phyloP scores from a whole-genome alignment of 2,329 filamentous ascomycete species.

The Ophiostoma perfectum region DNA sequence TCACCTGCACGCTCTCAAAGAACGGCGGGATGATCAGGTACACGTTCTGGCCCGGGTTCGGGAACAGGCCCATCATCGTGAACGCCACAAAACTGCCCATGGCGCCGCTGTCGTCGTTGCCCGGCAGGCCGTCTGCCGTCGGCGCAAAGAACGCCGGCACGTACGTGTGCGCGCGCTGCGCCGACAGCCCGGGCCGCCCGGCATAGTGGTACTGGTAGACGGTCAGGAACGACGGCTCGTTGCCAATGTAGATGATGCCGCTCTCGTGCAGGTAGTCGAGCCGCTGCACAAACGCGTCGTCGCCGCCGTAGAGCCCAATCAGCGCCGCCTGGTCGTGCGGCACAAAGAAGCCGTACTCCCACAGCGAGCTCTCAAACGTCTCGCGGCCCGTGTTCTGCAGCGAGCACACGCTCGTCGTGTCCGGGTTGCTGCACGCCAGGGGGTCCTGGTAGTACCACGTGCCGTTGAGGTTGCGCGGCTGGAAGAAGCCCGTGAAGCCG shows the following conservation, averaged over 20 bases:
- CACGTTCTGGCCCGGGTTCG: conserved; percentile 62
- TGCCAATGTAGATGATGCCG: conserved; percentile 61
- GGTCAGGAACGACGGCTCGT: conserved; percentile 56
- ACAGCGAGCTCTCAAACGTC: conserved; percentile 66
- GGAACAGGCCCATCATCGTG: conserved; percentile 65
- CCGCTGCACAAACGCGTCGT: conserved; percentile 50
- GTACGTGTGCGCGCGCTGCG: conserved; percentile 55
- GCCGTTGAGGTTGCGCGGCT: conserved; percentile 61
- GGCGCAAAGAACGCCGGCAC: conserved; percentile 60
- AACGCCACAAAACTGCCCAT: conserved; percentile 64
- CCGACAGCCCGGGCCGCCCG: conserved; percentile 51
- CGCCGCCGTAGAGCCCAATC: conserved; percentile 56
- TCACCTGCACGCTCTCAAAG: conserved; percentile 56
- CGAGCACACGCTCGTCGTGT: conserved; percentile 51
- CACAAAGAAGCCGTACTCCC: conserved; percentile 66
- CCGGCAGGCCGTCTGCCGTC: conserved; percentile 55
- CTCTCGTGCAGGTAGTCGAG: conserved; percentile 61
- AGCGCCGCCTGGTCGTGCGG: conserved; percentile 51
- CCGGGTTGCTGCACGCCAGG: conserved; percentile 52
- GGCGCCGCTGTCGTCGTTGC: conserved; percentile 65
- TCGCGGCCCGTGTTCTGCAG: conserved; percentile 58
- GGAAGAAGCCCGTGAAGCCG: conserved; percentile 64
- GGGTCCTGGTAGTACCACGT: conserved; percentile 63
- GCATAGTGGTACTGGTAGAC: conserved; percentile 57
- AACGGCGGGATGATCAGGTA: conserved; percentile 67